Evolutionary conservation across 306 rosid species (phyloP), one percentile per base, ranked within the genome.

Genomic region (Vigna trinervia): DNA sequence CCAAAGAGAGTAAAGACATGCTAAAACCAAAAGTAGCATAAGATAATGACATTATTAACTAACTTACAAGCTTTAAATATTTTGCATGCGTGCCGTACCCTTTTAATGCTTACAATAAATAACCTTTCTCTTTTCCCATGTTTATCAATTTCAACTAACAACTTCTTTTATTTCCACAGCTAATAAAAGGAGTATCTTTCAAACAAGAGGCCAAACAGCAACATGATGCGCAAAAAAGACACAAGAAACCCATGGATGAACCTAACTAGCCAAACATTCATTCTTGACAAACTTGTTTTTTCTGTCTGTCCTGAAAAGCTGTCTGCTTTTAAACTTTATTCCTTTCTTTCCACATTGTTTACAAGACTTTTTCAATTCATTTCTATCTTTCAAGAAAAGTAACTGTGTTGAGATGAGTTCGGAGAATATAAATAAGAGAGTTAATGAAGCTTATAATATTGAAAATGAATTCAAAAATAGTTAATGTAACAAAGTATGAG

Each of bases 201-300:
- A 41, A 76, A 46, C 74, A 81, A 78, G 51, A 81, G 75, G 77
- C 71, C 58, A 88, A 85, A 86, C 86, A 83, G 82, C 73, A 51
- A 70, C 47, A 12, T 70, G 79, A 26, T 69, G 38, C 8, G 1
- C 11, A 14, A 43, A 53, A 43, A 39, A 20, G 30, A 69, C 58
- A 15, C 43, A 48, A 26, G 51, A 58, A n/a, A 30, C 46, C 39
- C 3, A 59, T 65, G 2, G 4, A 46, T 61, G 45, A 75, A 54
- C 80, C 80, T 20, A 82, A 85, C 41, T 12, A 9, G 14, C 26
- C 19, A 76, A 20, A 22, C 73, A 63, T 48, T 84, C 3, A 8
- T 39, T 8, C 11, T 39, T 6, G 11, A 1, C 3, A 8, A 39
- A 41, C 46, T 41, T 41, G 46, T 41, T 41, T 41, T 41, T 41